Base-by-base conservation (phyloP, 2,329 filamentous ascomycete species). In the Pseudocercospora ulei region DNA sequence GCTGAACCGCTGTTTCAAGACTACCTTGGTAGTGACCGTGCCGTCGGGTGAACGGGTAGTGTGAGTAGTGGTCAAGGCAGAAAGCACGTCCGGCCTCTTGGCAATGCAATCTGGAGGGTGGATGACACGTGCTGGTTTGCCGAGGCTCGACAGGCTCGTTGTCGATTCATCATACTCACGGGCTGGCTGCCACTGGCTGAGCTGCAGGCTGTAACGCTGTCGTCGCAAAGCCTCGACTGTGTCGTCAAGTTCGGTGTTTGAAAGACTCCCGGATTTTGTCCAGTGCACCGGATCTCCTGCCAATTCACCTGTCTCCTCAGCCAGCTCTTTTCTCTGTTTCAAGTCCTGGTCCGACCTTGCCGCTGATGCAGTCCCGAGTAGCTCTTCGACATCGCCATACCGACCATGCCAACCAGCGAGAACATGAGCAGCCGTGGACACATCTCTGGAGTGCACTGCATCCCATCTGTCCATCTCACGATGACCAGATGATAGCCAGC, bases 1-100 rank as follows among this genome's bases (percentile, higher is more conserved):
- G 1, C 70, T 62, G 50, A 76, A 79, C 2, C 70, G 65, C 51
- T 70, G 72, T 46, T 72, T 78, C 9, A 74, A 59, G 6, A 75
- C 61, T 1, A 69, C 67, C 48, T 71, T 75, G 0, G 71, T 77
- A 5, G 71, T 69, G 2, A 76, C 59, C 0, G 69, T 71, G 7
- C 75, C 75, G 53, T 78, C 74, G 0, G 71, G 63, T 1, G 70
- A 60, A 2, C 67, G 68, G 3, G 64, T 68, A 3, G 70, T 70
- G 46, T 75, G 67, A 2, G 72, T 77, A 0, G 66, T 74, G 1
- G 71, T 76, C 26, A 73, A 58, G 1, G 72, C 75, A 0, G 72
- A 74, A 1, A 78, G 55, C 2, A 78, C 55, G 33, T 53, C 46
- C 2, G 52, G 46, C 29, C 48, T 54, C 41, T 34, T 11, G 25